Percentiles rank a stretch among this genome's conserved stretches.
Conservation (phyloP, 1,284 basidiomycete species). For the Limonomyces culmigenus region DNA sequence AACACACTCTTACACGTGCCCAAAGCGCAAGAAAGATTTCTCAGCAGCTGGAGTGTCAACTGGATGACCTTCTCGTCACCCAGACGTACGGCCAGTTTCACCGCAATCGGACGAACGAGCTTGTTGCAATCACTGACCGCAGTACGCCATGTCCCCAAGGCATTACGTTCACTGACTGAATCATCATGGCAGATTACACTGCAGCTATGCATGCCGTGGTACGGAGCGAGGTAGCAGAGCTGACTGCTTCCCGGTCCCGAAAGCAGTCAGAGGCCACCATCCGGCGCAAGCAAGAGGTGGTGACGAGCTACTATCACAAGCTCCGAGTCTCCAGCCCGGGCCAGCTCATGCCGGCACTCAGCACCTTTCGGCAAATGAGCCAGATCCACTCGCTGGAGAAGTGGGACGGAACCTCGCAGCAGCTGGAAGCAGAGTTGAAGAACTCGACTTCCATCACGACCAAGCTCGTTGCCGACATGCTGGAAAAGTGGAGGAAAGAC, state of each 20-base stretch:
- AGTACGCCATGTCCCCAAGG: neutral
- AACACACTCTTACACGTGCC: neutral
- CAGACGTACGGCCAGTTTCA: neutral
- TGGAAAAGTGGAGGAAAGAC: conserved; percentile 28
- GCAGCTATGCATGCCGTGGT: neutral
- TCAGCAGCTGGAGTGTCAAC: neutral
- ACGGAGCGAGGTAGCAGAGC: neutral
- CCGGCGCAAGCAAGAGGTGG: neutral
- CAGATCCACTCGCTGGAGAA: neutral
- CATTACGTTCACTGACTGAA: too few species aligned
- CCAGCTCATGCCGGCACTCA: too few species aligned
- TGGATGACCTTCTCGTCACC: neutral
- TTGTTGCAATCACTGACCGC: neutral
- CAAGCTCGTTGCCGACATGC: conserved; percentile 24
- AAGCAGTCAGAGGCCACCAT: conserved; percentile 18
- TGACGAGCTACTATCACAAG: too few species aligned
- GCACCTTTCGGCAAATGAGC: neutral
- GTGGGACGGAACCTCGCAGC: neutral
- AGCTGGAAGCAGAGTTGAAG: conserved; percentile 9
- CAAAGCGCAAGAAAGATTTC: neutral
- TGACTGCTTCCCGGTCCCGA: neutral
- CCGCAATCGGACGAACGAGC: neutral
- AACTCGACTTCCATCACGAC: conserved; percentile 16
- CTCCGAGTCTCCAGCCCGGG: too few species aligned
- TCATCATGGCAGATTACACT: neutral